These are phyloP conservation scores for Pezicula rhizophila DNA, from an alignment of 2,329 filamentous ascomycete species.

Conservation along the genomic window DNA sequence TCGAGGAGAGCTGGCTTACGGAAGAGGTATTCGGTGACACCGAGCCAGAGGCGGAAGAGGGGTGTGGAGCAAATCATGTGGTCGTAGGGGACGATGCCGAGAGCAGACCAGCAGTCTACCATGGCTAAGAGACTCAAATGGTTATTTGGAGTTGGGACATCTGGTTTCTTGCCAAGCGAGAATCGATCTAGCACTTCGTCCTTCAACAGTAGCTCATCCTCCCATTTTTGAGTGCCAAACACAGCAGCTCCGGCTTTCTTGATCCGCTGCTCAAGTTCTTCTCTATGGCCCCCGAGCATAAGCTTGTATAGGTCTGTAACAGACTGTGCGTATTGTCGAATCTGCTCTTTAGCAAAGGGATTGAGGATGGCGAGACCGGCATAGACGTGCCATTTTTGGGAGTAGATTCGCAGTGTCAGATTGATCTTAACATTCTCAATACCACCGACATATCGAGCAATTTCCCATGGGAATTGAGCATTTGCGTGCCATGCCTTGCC, in stretches of 20 bases:
- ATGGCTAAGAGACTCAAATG: constrained; percentile 91
- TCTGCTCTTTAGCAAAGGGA: constrained; percentile 85
- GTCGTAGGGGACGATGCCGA: constrained; percentile 92
- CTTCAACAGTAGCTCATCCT: constrained; percentile 60
- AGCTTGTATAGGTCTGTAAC: constrained; percentile 95
- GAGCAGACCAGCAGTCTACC: constrained; percentile 95
- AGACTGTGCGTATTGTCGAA: constrained; percentile 85
- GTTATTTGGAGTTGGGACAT: constrained; percentile 70
- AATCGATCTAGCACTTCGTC: constrained; percentile 86
- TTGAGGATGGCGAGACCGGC: constrained; percentile 96
- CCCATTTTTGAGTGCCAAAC: constrained; percentile 50
- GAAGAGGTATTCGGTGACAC: constrained; percentile 95
- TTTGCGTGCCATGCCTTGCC: constrained; percentile 96
- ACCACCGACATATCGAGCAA: constrained; percentile 89
- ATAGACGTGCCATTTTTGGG: constrained; percentile 99
- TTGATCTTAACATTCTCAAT: constrained; percentile 99
- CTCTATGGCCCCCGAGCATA: constrained; percentile 80
- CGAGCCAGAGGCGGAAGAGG: constrained; percentile 91
- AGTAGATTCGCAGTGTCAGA: constrained; percentile 92
- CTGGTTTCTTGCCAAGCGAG: constrained; percentile 63
- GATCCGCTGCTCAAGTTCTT: constrained; percentile 69
- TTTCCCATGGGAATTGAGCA: constrained; percentile 93
- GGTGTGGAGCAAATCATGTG: constrained; percentile 99
- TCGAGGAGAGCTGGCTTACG: constrained; percentile 74
- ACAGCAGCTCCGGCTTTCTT: constrained; percentile 73